These are phyloP conservation scores for Penicillium janthinellum DNA, from an alignment of 2,329 filamentous ascomycete species.

Conservation along the genomic window DNA sequence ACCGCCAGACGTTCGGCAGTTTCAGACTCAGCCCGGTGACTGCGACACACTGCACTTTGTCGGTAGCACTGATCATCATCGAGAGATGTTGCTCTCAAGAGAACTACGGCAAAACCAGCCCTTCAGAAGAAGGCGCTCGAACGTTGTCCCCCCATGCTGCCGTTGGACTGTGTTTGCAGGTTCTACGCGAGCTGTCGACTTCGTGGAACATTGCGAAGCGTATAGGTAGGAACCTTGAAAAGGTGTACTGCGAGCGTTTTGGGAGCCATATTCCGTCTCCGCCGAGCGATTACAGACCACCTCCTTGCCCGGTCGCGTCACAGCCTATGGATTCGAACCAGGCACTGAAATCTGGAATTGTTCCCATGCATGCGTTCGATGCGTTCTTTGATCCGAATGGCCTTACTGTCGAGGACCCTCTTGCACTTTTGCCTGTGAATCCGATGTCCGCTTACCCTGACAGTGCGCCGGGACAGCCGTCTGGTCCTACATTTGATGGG, in stretches of 20 bases:
- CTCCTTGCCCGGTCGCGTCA: neutral
- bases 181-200: conserved; percentile 24
- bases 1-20: conserved; percentile 37
- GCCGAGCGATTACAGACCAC: neutral
- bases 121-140: conserved; percentile 1
- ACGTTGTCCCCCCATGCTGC: conserved; percentile 17
- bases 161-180: conserved; percentile 20
- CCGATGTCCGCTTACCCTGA: neutral
- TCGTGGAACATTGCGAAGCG: conserved; percentile 28
- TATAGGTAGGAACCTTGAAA: conserved; percentile 25
- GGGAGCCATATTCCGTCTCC: conserved; percentile 15
- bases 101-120: neutral
- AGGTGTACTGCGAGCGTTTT: conserved; percentile 20
- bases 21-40: conserved; percentile 40
- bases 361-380: conserved; percentile 6
- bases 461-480: conserved; percentile 3
- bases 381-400: conserved; percentile 5
- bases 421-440: conserved; percentile 3
- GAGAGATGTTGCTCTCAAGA: conserved; percentile 18
- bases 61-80: conserved; percentile 34
- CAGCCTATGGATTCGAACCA: neutral
- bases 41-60: conserved; percentile 40
- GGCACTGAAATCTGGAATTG: neutral
- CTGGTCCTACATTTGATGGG: neutral
- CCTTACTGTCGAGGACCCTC: neutral